A percentile compares a stretch with the other conserved stretches of the same genome.
These are phyloP conservation scores for Zizania palustris DNA, from an alignment of 202 grass and related monocot species.

Conservation along the genomic window DNA sequence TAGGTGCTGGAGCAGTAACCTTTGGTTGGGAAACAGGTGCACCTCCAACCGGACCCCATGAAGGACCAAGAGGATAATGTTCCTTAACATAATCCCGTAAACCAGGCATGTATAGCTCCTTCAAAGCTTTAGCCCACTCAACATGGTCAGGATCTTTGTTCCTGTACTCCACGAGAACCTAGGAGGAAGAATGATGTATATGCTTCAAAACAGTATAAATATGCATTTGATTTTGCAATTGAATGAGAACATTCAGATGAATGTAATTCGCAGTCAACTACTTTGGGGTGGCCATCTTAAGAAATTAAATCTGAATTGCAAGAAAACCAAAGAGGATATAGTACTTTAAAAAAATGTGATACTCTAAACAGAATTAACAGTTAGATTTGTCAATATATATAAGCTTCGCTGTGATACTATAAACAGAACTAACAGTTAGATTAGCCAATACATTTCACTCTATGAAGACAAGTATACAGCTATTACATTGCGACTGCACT, in stretches of 20 bases:
- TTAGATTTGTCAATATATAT: neutral
- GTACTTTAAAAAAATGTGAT: neutral
- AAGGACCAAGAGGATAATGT: constrained; percentile 79
- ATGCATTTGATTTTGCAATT: constrained; percentile 15
- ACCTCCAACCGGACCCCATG: constrained; percentile 62
- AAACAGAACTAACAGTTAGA: neutral
- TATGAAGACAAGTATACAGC: neutral
- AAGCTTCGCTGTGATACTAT: neutral
- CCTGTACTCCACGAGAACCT: constrained; percentile 96
- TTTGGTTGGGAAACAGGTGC: constrained; percentile 51
- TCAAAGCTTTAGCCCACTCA: constrained; percentile 96
- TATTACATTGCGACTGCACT: neutral
- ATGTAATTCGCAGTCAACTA: neutral
- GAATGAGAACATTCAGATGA: constrained; percentile 5
- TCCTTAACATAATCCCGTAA: constrained; percentile 91
- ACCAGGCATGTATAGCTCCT: constrained; percentile 87
- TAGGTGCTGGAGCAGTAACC: constrained; percentile 61
- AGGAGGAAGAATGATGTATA: constrained; percentile 22
- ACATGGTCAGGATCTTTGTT: constrained; percentile 91
- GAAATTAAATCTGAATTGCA: neutral
- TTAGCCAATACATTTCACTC: neutral
- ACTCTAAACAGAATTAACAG: neutral
- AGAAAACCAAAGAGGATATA: constrained; percentile 9
- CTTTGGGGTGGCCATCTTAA: neutral
- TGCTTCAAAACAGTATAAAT: constrained; percentile 9